Evolutionary conservation across 768 basidiomycete genomes (phyloP).

Genomic region (Suillus alpinus): DNA sequence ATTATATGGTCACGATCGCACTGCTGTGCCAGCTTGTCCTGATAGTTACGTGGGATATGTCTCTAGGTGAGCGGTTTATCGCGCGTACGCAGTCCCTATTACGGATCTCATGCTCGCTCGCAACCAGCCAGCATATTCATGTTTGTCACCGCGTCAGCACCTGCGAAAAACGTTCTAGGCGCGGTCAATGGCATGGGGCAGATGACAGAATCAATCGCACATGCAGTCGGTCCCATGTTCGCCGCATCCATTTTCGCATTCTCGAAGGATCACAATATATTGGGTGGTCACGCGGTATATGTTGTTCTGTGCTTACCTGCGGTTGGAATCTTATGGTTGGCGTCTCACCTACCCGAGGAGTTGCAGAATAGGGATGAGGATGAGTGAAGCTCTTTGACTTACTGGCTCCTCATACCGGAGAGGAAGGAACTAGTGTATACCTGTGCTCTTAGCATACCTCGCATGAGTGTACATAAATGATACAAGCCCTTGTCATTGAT

Average conservation of each 20-base stretch:
- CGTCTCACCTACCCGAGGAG: conserved; percentile 36
- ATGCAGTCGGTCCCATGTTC: conserved; percentile 51
- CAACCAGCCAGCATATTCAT: conserved; percentile 28
- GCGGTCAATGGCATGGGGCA: conserved; percentile 57
- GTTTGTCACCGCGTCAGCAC: conserved; percentile 29
- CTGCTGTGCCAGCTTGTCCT: conserved; percentile 46
- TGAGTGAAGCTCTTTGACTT: background rate
- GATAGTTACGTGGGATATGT: conserved; percentile 48
- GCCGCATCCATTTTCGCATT: conserved; percentile 58
- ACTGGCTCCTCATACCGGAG: background rate
- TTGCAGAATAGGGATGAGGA: conserved; percentile 33
- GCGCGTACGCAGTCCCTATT: background rate
- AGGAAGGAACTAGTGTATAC: background rate
- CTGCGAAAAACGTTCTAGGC: conserved; percentile 38
- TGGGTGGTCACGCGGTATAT: conserved; percentile 49
- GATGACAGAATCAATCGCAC: conserved; percentile 44
- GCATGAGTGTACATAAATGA: conserved; percentile 18
- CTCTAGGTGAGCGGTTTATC: conserved; percentile 48
- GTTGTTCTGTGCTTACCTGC: conserved; percentile 26
- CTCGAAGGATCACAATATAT: conserved; percentile 41
- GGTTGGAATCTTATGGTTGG: conserved; percentile 27
- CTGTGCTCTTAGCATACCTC: background rate
- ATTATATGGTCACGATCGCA: conserved; percentile 41
- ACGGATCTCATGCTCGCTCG: background rate
- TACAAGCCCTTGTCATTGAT: conserved; percentile 30